Evolutionary conservation across 352 stramenopile genomes (phyloP).

Genomic region (Pythium pyrilobum): DNA sequence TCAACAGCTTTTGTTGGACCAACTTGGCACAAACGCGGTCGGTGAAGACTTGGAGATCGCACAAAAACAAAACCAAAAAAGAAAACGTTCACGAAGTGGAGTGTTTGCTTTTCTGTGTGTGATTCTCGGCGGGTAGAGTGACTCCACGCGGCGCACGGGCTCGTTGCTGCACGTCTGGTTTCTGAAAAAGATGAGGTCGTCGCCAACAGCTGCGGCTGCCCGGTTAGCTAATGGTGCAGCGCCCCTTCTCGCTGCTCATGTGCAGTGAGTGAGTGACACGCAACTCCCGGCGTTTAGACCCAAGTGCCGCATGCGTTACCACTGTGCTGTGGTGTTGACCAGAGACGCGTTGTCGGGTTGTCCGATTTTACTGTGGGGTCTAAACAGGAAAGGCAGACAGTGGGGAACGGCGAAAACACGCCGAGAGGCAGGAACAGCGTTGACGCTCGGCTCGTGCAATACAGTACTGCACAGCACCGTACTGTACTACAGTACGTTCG

Average conservation of each 20-base stretch:
- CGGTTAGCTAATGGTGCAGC: conserved; percentile 10
- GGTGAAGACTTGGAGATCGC: no score
- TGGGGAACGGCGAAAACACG: conserved; percentile 8
- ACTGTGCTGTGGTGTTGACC: no score
- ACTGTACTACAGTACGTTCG: no score
- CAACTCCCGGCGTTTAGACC: no score
- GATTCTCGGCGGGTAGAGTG: not conserved
- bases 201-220: conserved; percentile 5
- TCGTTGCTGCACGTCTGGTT: conserved; percentile 19
- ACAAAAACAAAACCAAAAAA: not conserved
- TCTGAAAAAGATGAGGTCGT: conserved; percentile 20
- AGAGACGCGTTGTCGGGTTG: not conserved
- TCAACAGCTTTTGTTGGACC: no score
- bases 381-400: no score
- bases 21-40: no score
- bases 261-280: no score
- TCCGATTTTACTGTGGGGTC: no score
- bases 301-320: not conserved
- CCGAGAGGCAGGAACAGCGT: not conserved
- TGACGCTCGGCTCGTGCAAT: no score
- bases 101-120: not conserved
- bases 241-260: not conserved
- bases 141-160: not conserved
- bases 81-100: not conserved
- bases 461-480: no score